Percentiles rank a stretch among this genome's conserved stretches.
These are phyloP conservation scores for Boletus reticulatus DNA, from an alignment of 768 basidiomycete species.

Conservation along the genomic window DNA sequence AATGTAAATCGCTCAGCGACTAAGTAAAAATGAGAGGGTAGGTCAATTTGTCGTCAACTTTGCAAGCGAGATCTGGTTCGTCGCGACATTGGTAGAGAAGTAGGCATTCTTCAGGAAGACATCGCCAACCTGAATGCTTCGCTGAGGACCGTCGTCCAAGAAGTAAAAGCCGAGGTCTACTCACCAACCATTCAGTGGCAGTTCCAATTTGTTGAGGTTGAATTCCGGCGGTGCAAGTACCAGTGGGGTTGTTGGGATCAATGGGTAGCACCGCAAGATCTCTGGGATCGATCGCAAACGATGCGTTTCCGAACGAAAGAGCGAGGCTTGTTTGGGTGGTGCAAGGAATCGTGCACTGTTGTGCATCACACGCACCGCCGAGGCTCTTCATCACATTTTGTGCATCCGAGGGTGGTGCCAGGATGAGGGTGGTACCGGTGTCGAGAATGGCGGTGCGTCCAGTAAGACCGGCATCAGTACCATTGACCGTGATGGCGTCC, in stretches of 20 bases:
- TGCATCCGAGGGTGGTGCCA: constrained; percentile 48
- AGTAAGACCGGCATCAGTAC: constrained; percentile 45
- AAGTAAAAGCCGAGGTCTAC: constrained; percentile 20
- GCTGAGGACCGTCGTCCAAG: neutral
- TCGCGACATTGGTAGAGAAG: constrained; percentile 59
- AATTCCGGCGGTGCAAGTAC: constrained; percentile 73
- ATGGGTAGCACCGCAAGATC: constrained; percentile 63
- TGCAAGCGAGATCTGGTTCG: constrained; percentile 61
- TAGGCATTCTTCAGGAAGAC: constrained; percentile 79
- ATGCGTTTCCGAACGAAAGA: constrained; percentile 54
- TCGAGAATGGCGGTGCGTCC: constrained; percentile 70
- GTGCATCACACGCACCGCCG: constrained; percentile 48
- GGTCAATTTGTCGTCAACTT: constrained; percentile 39
- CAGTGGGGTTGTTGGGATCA: constrained; percentile 47
- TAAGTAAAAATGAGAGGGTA: neutral
- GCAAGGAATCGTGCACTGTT: constrained; percentile 66
- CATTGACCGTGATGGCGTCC: constrained; percentile 58
- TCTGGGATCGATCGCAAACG: constrained; percentile 62
- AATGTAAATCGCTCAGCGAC: constrained; percentile 7
- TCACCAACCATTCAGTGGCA: constrained; percentile 64
- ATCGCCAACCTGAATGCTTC: constrained; percentile 49
- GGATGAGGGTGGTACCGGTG: constrained; percentile 47
- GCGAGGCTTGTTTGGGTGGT: constrained; percentile 50
- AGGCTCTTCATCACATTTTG: constrained; percentile 56
- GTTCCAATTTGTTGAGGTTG: constrained; percentile 58